Base-by-base conservation (phyloP, 2,329 filamentous ascomycete species). In the Pyrenophora graminea region DNA sequence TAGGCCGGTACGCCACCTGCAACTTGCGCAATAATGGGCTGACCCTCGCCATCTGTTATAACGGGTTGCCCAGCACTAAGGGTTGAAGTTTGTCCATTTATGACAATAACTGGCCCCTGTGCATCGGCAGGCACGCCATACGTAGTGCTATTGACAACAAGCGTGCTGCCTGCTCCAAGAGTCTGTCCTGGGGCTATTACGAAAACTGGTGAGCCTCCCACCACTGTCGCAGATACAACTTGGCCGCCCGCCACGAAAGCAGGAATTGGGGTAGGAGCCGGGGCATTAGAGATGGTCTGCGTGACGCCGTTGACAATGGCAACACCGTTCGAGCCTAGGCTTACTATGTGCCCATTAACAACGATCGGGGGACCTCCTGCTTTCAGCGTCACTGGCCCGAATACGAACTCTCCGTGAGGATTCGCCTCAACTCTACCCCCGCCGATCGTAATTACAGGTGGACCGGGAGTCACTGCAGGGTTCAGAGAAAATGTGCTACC, bases 301-400 rank as follows among this genome's bases (percentile, higher is more conserved):
- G 67, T 66, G 4, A 61, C 66, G 17, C 70, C 70, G 39, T 73
- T 73, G 17, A 76, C 63, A 0, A 77, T 56, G 1, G 75, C 63
- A 18, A 72, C 67, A 7, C 67, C 74, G 33, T 68, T 73, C 10
- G 72, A 64, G 10, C 64, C 69, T 3, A 75, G 53, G 12, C 68
- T 71, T 2, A 74, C 43, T 4, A 63, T 68, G 25, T 71, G 74
- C 4, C 61, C 75, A 33, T 70, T 67, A 0, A 77, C 62, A 1
- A 64, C 68, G 15, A 76, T 61, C 1, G 69, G 59, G 6, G 69
- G 57, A 1, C 73, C 73, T 21, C 62, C 13, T 61, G 61, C 8
- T 58, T 66, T 41, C 57, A 58, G 27, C 17, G 25, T 61, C 55
- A 37, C 71, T 45, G 66, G 59, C 12, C 65, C 71, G n/a, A 76